Evolutionary conservation across 2,329 filamentous ascomycete species (phyloP).

Genomic region (Catunica adiposa): DNA sequence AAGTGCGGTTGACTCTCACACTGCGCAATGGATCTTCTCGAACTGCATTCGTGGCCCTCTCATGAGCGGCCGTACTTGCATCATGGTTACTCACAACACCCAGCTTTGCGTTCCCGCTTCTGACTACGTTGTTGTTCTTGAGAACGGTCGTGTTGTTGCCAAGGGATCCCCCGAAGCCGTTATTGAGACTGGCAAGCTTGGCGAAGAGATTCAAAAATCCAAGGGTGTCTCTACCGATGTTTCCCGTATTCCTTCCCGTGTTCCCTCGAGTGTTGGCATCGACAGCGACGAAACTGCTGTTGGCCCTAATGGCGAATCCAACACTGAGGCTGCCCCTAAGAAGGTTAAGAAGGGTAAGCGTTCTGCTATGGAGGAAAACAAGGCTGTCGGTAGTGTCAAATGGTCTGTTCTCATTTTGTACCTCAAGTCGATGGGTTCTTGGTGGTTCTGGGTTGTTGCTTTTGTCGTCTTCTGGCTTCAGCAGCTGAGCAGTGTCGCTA

Average conservation of each 20-base stretch:
- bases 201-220: conserved; percentile 66
- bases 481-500: conserved; percentile 71
- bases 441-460: conserved; percentile 84
- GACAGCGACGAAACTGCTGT: conserved; percentile 39
- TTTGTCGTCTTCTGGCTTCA: conserved; percentile 60
- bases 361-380: conserved; percentile 50
- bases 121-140: conserved; percentile 66
- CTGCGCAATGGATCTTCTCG: conserved; percentile 93
- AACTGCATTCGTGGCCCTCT: conserved; percentile 79
- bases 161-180: conserved; percentile 68
- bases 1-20: conserved; percentile 93
- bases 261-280: conserved; percentile 58
- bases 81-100: conserved; percentile 90
- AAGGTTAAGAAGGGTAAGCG: conserved; percentile 31
- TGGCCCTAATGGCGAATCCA: conserved; percentile 23
- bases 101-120: conserved; percentile 70
- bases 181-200: conserved; percentile 73
- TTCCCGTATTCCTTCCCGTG: conserved; percentile 61
- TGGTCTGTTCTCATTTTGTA: conserved; percentile 76
- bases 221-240: conserved; percentile 49
- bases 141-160: conserved; percentile 63
- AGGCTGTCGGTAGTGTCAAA: conserved; percentile 75
- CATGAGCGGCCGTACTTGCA: conserved; percentile 79
- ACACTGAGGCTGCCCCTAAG: conserved; percentile 32
- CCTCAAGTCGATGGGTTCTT: conserved; percentile 77